Evolutionary conservation across 805 yeast species (phyloP).

Genomic region (Diddensiella transvaalensis): DNA sequence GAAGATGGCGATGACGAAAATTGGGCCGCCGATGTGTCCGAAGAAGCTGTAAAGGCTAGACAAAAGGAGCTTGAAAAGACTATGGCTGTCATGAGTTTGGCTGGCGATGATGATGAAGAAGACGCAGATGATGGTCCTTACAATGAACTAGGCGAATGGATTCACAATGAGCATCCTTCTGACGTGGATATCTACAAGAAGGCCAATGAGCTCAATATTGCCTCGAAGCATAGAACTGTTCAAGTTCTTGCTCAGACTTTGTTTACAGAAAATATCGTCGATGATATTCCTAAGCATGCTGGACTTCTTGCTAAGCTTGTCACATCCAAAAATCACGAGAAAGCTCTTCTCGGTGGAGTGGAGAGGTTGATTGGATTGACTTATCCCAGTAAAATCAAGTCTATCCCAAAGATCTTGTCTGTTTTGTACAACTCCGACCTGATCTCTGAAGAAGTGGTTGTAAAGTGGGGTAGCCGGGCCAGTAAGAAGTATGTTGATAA

Average conservation of each 20-base stretch:
- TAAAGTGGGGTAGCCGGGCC: slow-evolving; percentile 84
- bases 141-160: slow-evolving; percentile 88
- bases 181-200: slow-evolving; percentile 93
- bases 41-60: slow-evolving; percentile 91
- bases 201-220: slow-evolving; percentile 73
- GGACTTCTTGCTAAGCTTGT: slow-evolving; percentile 81
- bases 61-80: slow-evolving; percentile 70
- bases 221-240: slow-evolving; percentile 67
- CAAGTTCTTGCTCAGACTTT: slow-evolving; percentile 91
- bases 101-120: slow-evolving; percentile 39
- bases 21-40: slow-evolving; percentile 97
- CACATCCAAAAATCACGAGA: slow-evolving; percentile 61
- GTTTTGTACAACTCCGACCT: slow-evolving; percentile 79
- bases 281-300: slow-evolving; percentile 69
- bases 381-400: slow-evolving; percentile 65
- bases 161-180: slow-evolving; percentile 58
- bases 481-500: slow-evolving; percentile 92
- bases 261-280: slow-evolving; percentile 66
- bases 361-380: slow-evolving; percentile 88
- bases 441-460: slow-evolving; percentile 74
- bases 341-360: slow-evolving; percentile 89
- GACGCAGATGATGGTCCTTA: slow-evolving; percentile 47
- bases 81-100: slow-evolving; percentile 43
- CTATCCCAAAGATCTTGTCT: slow-evolving; percentile 78
- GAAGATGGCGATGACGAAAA: slow-evolving; percentile 67